These are phyloP conservation scores for Colletotrichum falcatum DNA, from an alignment of 2,329 filamentous ascomycete genomes.

Conservation along the genomic window DNA sequence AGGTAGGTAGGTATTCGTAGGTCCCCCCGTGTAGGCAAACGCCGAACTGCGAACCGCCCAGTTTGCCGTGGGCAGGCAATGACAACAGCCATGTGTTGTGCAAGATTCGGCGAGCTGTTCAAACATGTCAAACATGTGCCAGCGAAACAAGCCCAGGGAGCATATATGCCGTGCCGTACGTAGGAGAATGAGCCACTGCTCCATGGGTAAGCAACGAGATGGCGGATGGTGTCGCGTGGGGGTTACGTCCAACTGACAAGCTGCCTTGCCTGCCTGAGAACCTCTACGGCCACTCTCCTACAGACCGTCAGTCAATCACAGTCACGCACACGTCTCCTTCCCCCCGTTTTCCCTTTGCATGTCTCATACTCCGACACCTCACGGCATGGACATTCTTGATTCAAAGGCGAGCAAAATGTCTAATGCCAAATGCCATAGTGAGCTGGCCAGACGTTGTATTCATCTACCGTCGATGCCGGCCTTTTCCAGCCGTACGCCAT, in stretches of 20 bases:
- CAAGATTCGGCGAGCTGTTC: background rate
- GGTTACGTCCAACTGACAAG: slow-evolving; percentile 3
- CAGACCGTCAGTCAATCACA: background rate
- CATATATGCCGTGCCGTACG: background rate
- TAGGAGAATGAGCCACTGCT: background rate
- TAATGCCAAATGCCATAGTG: slow-evolving; percentile 6
- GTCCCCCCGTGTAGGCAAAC: background rate
- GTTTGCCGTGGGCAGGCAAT: background rate
- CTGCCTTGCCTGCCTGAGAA: too few species aligned
- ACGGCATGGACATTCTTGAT: too few species aligned
- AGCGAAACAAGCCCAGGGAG: background rate
- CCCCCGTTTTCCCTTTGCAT: background rate
- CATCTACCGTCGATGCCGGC: slow-evolving; percentile 28
- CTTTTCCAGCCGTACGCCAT: slow-evolving; percentile 23
- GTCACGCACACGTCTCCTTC: background rate
- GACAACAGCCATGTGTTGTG: background rate
- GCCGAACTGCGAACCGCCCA: background rate
- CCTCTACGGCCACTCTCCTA: background rate
- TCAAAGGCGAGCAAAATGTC: background rate
- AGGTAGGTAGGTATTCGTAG: too few species aligned
- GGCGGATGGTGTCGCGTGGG: background rate
- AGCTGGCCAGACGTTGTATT: slow-evolving; percentile 33
- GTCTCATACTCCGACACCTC: too few species aligned
- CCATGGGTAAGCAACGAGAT: background rate
- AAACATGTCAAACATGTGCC: background rate